Base-by-base conservation (phyloP, 2,329 filamentous ascomycete species). In the Colletotrichum sp. region DNA sequence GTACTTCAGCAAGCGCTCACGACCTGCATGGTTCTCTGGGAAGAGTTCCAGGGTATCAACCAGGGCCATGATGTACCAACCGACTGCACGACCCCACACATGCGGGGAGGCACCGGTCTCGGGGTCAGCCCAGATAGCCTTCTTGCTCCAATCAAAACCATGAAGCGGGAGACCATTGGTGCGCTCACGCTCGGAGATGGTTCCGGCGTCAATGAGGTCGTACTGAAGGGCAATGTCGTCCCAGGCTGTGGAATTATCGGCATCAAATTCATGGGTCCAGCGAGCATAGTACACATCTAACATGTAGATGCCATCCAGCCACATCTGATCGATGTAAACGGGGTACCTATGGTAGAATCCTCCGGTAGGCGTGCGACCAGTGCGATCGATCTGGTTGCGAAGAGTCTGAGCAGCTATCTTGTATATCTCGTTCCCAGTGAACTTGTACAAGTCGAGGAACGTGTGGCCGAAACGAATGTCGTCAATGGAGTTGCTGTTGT, bases 41-140 rank as follows among this genome's bases (percentile, higher is more conserved):
- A 86, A 86, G 12, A 88, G 78, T 60, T 88, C 86, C 10, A 90
- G 83, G 6, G 86, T 83, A 72, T 90, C 89, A 4, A 89, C 83
- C 5, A 90, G 80, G 1, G 85, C 86, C 80, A 90, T 85, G 66
- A 77, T 63, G 68, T 77, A 77, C 76, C 72, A 77, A 21, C 76
- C 89, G 15, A 89, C 79, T 26, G 87, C 84, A 15, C 89, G 82
- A 28, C 84, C 85, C 89, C 89, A 91, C n/a, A 90, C 88, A 16
- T 87, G 79, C 0, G 87, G 88, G 72, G 87, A 87, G 1, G 87
- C 87, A 6, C 89, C 89, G 0, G 87, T 90, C 5, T 81, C 77
- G 0, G 83, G 81, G 75, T 88, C 82, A 1, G 89, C 89, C 89
- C 89, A 91, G 2, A 85, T 80, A 26, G 89, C 88, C 15, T 79